Conservation (phyloP, 148 eudicot genomes). For the Cornus controversa region DNA sequence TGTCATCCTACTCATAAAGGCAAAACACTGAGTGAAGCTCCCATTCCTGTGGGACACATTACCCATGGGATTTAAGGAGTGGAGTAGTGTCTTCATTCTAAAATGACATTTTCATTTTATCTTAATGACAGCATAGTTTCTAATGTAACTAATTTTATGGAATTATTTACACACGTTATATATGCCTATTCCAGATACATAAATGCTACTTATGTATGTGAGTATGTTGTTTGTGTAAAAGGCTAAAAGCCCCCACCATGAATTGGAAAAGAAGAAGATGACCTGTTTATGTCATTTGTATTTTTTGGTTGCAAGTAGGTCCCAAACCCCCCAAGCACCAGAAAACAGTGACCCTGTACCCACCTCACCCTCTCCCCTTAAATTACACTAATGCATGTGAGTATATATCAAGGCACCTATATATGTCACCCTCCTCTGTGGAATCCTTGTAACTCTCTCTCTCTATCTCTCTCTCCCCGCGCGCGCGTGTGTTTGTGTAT, state of each 20-base stretch:
- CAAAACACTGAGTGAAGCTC: not conserved
- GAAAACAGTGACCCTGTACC: constrained; percentile 26
- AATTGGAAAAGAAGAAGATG: constrained; percentile 13
- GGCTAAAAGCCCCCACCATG: not conserved
- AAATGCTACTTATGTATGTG: not conserved
- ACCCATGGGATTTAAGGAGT: too few relatives aligned
- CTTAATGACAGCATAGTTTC: too few relatives aligned
- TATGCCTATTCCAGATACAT: too few relatives aligned
- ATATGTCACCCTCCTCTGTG: not conserved
- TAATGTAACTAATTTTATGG: too few relatives aligned
- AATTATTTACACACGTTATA: too few relatives aligned
- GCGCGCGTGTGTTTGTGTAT: not conserved
- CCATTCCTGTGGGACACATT: not conserved
- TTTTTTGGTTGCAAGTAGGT: constrained; percentile 26
- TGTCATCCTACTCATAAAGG: not conserved
- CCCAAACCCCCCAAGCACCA: constrained; percentile 13
- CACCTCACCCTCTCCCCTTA: constrained; percentile 18
- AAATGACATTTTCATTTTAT: too few relatives aligned
- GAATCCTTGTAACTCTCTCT: not conserved
- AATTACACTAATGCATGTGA: not conserved
- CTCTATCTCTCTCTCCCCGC: not conserved
- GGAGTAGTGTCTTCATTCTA: too few relatives aligned
- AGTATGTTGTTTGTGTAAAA: not conserved
- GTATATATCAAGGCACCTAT: constrained; percentile 31
- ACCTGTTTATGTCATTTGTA: constrained; percentile 20